Evolutionary conservation across 306 rosid species (phyloP).

Genomic region (Astragalus membranaceus): DNA sequence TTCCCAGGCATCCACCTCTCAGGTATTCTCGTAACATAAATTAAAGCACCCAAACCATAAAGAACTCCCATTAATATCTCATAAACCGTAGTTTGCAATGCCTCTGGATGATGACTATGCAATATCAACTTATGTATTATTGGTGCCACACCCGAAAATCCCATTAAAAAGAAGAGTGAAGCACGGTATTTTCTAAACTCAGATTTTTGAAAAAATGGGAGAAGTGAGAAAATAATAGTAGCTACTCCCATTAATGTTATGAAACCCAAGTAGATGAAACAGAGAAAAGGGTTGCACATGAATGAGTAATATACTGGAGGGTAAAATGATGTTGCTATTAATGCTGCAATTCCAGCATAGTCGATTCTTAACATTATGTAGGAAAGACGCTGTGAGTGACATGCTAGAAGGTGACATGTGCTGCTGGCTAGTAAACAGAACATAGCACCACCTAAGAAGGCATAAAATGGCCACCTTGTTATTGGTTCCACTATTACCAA

Average conservation of each 20-base stretch:
- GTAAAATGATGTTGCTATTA: slow-evolving; percentile 55
- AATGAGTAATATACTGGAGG: slow-evolving; percentile 65
- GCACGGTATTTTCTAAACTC: slow-evolving; percentile 42
- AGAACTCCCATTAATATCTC: slow-evolving; percentile 54
- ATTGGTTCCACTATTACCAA: slow-evolving; percentile 28
- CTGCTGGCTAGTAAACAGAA: slow-evolving; percentile 67
- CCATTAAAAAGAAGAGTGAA: slow-evolving; percentile 51
- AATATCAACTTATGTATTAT: slow-evolving; percentile 43
- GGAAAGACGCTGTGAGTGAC: slow-evolving; percentile 53
- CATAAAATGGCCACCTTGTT: slow-evolving; percentile 56
- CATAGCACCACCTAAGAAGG: slow-evolving; percentile 56
- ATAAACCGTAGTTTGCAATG: slow-evolving; percentile 39
- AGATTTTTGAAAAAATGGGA: slow-evolving; percentile 38
- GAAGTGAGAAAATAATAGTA: slow-evolving; percentile 38
- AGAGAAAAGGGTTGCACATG: slow-evolving; percentile 50
- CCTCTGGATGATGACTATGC: slow-evolving; percentile 36
- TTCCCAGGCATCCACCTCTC: slow-evolving; percentile 64
- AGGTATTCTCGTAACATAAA: slow-evolving; percentile 49
- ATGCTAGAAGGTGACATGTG: slow-evolving; percentile 51
- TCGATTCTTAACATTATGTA: slow-evolving; percentile 50
- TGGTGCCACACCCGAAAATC: slow-evolving; percentile 49
- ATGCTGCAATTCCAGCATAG: slow-evolving; percentile 53
- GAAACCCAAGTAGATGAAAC: slow-evolving; percentile 47
- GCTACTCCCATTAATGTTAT: slow-evolving; percentile 44
- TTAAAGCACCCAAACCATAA: slow-evolving; percentile 54